A percentile compares a stretch with the other conserved stretches of the same genome.
phyloP scores from a whole-genome alignment of 495 filamentous ascomycete genomes.

The Talaromyces liani region DNA sequence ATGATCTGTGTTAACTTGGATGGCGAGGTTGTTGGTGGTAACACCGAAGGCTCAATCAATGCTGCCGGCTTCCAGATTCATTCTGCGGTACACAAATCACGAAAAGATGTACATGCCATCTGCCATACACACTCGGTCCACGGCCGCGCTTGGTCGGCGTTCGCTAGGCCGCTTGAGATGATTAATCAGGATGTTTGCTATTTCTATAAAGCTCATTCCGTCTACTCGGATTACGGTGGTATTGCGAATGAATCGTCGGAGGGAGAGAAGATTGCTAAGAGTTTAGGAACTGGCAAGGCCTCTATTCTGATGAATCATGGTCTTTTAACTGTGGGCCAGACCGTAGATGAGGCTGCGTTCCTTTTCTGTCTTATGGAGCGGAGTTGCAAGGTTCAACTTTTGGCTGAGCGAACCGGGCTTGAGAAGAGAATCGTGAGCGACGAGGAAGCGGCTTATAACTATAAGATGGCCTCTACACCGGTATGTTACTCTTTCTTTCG shows the following conservation, averaged over 20 bases:
- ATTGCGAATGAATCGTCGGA: conserved; percentile 45
- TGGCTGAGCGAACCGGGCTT: conserved; percentile 36
- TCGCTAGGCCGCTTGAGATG: conserved; percentile 25
- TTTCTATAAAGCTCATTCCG: conserved; percentile 42
- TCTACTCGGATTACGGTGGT: conserved; percentile 48
- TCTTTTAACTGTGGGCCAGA: conserved; percentile 42
- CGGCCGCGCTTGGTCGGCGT: conserved; percentile 19
- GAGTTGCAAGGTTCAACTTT: conserved; percentile 42
- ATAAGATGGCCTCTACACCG: conserved; percentile 35
- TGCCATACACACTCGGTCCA: conserved; percentile 26
- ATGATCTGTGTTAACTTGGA: conserved; percentile 23
- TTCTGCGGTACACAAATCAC: conserved; percentile 17
- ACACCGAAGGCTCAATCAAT: conserved; percentile 33
- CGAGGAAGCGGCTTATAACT: conserved; percentile 46
- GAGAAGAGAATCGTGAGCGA: conserved; percentile 36
- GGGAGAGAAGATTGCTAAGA: conserved; percentile 40
- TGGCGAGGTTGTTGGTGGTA: conserved; percentile 31
- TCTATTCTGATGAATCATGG: conserved; percentile 49
- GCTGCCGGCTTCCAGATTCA: conserved; percentile 56
- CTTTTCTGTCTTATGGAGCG: conserved; percentile 46
- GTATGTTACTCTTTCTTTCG: neutral
- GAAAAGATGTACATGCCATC: conserved; percentile 25
- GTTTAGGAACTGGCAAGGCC: conserved; percentile 37
- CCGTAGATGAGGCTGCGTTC: conserved; percentile 49
- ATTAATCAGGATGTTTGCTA: conserved; percentile 41